Evolutionary conservation across 202 grass and related monocot species (phyloP).

Genomic region (Carex sylvatica): DNA sequence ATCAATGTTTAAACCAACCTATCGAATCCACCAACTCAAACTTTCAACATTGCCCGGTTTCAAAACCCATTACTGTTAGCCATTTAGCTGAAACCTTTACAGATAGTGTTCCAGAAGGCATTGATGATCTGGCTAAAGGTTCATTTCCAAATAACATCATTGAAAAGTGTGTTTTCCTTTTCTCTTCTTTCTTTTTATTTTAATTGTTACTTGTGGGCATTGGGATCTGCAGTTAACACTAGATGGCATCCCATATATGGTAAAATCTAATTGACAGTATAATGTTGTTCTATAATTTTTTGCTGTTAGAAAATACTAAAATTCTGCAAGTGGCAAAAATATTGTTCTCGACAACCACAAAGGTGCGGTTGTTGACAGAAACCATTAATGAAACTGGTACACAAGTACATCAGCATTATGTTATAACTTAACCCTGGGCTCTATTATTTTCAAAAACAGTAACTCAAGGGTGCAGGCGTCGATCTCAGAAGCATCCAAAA

Average conservation of each 20-base stretch:
- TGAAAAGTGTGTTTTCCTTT: not conserved
- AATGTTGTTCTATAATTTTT: not conserved
- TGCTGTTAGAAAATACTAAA: not conserved
- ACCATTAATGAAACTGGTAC: slow-evolving; percentile 7
- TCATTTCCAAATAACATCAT: not conserved
- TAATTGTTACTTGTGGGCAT: not conserved
- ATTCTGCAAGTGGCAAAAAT: not conserved
- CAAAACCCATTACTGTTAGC: not conserved
- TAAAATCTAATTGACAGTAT: not conserved
- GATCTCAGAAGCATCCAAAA: not conserved
- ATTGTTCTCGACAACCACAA: not conserved
- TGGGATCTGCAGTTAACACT: not conserved
- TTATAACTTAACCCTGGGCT: slow-evolving; percentile 9
- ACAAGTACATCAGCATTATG: not conserved
- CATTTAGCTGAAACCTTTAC: not conserved
- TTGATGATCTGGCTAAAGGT: slow-evolving; percentile 3
- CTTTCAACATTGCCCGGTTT: slow-evolving; percentile 5
- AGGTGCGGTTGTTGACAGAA: not conserved
- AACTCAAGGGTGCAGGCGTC: not conserved
- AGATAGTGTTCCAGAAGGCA: not conserved
- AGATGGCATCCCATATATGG: not conserved
- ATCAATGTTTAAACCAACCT: slow-evolving; percentile 7
- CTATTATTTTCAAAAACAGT: slow-evolving; percentile 20
- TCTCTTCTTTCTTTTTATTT: not conserved
- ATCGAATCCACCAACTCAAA: slow-evolving; percentile 3